Evolutionary conservation across 176 grass and related monocot genomes (phyloP), one percentile per base, ranked within the genome.

Genomic region (Carex myosuroides): DNA sequence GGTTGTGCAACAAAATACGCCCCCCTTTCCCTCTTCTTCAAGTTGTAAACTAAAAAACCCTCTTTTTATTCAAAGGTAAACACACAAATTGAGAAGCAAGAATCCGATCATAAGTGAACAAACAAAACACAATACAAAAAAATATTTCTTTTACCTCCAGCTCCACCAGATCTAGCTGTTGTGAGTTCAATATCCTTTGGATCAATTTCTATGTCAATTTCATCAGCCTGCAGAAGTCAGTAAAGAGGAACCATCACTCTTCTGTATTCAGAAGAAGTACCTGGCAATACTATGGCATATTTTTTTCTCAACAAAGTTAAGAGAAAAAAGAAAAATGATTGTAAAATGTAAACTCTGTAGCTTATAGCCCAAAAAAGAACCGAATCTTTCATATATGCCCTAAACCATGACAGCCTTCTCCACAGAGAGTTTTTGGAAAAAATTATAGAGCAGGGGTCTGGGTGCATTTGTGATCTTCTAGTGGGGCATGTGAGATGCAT

Each of bases 151-250:
- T 81, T 94, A 98, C 92, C 95, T 98, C 95, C 95, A 84, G 95
- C 95, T 84, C 95, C 95, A 65, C 92, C 95, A 91, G 95, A 98
- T 90, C 95, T 93, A 88, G 95, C 84, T 42, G 95, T 87, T 90
- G 91, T 92, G 46, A 94, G 92, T 84, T 98, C 95, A 89, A 98
- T 93, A 81, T 98, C 95, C 88, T 93, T 98, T 11, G 92, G 91
- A 89, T 98, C 95, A 85, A 98, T 94, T 87, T 91, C 89, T 30
- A 98, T 90, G 58, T 98, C 95, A 87, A 98, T 93, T 90, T 98
- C 95, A 82, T 94, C 89, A 64, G 95, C 95, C 95, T 98, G 70
- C 56, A 64, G 73, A 87, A 66, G 5, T 58, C 8, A 61, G 13
- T 82, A 13, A 64, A 53, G 16, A 84, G 52, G 70, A 85, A 3